These are phyloP conservation scores for Phytophthora quininea DNA, from an alignment of 352 stramenopile species.

Conservation along the genomic window DNA sequence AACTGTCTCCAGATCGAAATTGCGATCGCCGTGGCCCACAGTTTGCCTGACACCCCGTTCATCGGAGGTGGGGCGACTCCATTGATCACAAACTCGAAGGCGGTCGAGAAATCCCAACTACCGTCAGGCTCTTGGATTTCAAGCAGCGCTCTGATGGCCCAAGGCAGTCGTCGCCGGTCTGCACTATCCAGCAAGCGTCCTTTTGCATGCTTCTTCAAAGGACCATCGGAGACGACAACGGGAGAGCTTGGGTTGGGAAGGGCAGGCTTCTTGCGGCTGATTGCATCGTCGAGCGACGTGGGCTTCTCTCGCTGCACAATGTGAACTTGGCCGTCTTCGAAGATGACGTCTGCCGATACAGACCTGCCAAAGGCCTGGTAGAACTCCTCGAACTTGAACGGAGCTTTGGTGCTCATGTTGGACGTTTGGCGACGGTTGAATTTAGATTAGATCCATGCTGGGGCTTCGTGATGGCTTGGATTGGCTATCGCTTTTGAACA, in stretches of 20 bases:
- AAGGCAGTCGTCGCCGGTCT: slow-evolving; percentile 38
- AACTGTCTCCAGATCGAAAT: slow-evolving; percentile 61
- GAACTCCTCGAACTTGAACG: slow-evolving; percentile 69
- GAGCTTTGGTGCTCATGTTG: slow-evolving; percentile 13
- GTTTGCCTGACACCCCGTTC: slow-evolving; percentile 52
- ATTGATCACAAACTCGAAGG: slow-evolving; percentile 63
- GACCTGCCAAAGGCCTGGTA: slow-evolving; percentile 71
- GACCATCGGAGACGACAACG: slow-evolving; percentile 1
- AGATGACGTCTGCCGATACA: slow-evolving; percentile 46
- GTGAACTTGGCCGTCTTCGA: slow-evolving; percentile 46
- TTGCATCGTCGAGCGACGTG: not conserved
- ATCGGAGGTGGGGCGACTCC: slow-evolving; percentile 43
- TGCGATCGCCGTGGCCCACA: slow-evolving; percentile 68
- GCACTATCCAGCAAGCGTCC: slow-evolving; percentile 33
- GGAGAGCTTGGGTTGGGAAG: not conserved
- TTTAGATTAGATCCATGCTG: slow-evolving; percentile 14
- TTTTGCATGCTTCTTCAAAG: slow-evolving; percentile 24
- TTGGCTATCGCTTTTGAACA: slow-evolving; percentile 9
- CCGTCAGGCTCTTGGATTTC: slow-evolving; percentile 63
- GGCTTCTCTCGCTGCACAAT: slow-evolving; percentile 35
- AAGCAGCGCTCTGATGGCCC: slow-evolving; percentile 46
- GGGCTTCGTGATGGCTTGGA: slow-evolving; percentile 31
- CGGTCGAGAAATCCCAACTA: slow-evolving; percentile 66
- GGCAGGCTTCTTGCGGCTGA: not conserved
- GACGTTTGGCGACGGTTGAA: not conserved